Percentiles rank a stretch among this genome's conserved stretches.
Conservation (phyloP, 331 rosid species). For the Dryas integrifolia region DNA sequence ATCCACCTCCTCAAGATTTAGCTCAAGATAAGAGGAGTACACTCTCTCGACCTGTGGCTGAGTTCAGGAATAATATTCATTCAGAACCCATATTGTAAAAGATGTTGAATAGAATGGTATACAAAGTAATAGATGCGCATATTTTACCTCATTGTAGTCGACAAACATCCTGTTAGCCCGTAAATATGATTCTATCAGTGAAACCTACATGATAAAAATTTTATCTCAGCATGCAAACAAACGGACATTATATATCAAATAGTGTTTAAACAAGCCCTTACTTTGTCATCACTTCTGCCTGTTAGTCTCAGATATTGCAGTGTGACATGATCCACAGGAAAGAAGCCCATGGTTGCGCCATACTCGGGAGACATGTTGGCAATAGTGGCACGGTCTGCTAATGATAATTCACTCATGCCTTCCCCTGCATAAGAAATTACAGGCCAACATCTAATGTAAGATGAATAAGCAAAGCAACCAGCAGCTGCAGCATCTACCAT, state of each 20-base stretch:
- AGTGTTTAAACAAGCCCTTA: constrained; percentile 28
- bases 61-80: constrained; percentile 26
- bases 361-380: constrained; percentile 92
- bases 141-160: constrained; percentile 65
- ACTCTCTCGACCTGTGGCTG: constrained; percentile 74
- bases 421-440: constrained; percentile 55
- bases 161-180: constrained; percentile 82
- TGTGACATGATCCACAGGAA: constrained; percentile 86
- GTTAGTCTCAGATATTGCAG: constrained; percentile 75
- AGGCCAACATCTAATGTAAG: constrained; percentile 17
- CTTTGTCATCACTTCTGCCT: constrained; percentile 74
- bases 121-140: constrained; percentile 4
- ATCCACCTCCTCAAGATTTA: constrained; percentile 68
- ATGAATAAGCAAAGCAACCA: constrained; percentile 20
- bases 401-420: constrained; percentile 76
- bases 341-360: constrained; percentile 94
- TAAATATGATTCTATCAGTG: constrained; percentile 67
- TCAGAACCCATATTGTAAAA: constrained; percentile 27
- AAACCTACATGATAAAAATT: constrained; percentile 42
- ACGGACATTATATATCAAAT: constrained; percentile 5
- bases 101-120: background rate
- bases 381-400: constrained; percentile 87
- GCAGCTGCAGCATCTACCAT: constrained; percentile 4
- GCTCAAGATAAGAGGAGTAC: constrained; percentile 69
- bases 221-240: constrained; percentile 31